Evolutionary conservation across 805 yeast genomes (phyloP).

Genomic region (Spathaspora boniae): DNA sequence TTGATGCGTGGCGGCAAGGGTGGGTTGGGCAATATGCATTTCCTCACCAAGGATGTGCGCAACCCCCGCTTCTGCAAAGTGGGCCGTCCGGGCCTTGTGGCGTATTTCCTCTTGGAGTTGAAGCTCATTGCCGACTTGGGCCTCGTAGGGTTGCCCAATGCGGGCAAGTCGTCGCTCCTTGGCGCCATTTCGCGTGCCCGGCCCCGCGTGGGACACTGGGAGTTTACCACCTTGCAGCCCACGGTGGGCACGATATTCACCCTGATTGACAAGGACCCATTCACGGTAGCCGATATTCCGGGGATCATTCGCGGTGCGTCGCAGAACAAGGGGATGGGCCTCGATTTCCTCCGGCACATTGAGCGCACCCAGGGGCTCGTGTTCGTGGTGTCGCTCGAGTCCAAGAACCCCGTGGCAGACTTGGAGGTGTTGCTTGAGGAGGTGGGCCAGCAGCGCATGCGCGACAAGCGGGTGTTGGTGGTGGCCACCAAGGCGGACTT

Average conservation of each 20-base stretch:
- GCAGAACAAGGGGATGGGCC: constrained; percentile 85
- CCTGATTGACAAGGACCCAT: constrained; percentile 61
- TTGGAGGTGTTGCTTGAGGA: constrained; percentile 62
- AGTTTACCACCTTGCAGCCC: constrained; percentile 90
- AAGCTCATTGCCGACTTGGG: constrained; percentile 91
- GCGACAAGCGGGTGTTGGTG: constrained; percentile 62
- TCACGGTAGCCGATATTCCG: constrained; percentile 96
- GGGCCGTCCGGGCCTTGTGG: constrained; percentile 70
- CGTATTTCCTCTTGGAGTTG: constrained; percentile 73
- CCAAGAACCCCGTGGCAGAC: constrained; percentile 62
- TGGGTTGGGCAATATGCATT: constrained; percentile 96
- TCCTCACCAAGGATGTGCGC: constrained; percentile 74
- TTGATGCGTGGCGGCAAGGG: constrained; percentile 85
- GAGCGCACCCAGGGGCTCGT: constrained; percentile 89
- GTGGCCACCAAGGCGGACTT: constrained; percentile 95
- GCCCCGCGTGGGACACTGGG: constrained; percentile 96
- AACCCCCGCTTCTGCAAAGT: constrained; percentile 85
- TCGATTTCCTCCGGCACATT: constrained; percentile 86
- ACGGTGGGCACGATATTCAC: constrained; percentile 81
- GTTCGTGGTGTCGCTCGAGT: constrained; percentile 78
- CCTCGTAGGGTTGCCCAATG: constrained; percentile 92
- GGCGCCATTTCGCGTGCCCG: constrained; percentile 85
- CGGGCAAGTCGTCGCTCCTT: constrained; percentile 89
- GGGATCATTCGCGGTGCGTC: constrained; percentile 91
- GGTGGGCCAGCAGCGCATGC: constrained; percentile 61